Percentiles rank a stretch among this genome's conserved stretches.
phyloP scores from a whole-genome alignment of 2,329 filamentous ascomycete species.

The Colletotrichum brevisporum region DNA sequence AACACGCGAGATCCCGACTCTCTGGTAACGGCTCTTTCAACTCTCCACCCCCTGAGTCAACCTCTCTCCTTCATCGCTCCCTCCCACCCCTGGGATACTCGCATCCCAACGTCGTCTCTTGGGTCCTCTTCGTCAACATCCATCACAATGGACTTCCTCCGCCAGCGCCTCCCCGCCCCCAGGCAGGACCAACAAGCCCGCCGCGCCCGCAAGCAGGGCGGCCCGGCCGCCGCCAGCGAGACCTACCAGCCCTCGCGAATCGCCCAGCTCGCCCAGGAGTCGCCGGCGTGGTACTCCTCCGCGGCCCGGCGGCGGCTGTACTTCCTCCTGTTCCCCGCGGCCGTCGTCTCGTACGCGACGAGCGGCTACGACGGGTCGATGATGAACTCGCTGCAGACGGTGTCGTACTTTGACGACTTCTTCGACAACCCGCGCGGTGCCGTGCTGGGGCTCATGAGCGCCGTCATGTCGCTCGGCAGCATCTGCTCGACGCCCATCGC shows the following conservation, averaged over 20 bases:
- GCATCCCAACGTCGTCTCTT: background rate
- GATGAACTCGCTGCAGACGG: slow-evolving; percentile 63
- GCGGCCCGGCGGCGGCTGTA: slow-evolving; percentile 49
- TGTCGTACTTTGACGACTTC: slow-evolving; percentile 58
- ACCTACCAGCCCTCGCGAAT: slow-evolving; percentile 47
- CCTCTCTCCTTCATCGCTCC: background rate
- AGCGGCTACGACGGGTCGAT: slow-evolving; percentile 65
- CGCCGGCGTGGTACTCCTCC: slow-evolving; percentile 50
- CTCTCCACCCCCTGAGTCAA: slow-evolving; percentile 1
- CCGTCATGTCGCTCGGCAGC: slow-evolving; percentile 64
- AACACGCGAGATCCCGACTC: background rate
- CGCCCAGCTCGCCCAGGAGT: slow-evolving; percentile 45
- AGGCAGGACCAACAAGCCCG: slow-evolving; percentile 44
- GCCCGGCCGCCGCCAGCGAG: slow-evolving; percentile 19
- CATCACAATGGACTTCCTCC: slow-evolving; percentile 44
- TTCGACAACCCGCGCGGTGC: slow-evolving; percentile 52
- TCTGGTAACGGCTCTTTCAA: background rate
- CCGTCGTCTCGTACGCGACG: slow-evolving; percentile 55
- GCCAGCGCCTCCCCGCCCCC: slow-evolving; percentile 46
- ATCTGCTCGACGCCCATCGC: slow-evolving; percentile 53
- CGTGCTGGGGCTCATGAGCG: slow-evolving; percentile 50
- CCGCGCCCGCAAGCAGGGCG: slow-evolving; percentile 42
- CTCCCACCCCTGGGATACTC: background rate
- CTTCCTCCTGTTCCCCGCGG: slow-evolving; percentile 51
- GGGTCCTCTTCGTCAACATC: background rate